Base-by-base conservation (phyloP, 1,284 basidiomycete genomes). In the Moesziomyces antarcticus region DNA sequence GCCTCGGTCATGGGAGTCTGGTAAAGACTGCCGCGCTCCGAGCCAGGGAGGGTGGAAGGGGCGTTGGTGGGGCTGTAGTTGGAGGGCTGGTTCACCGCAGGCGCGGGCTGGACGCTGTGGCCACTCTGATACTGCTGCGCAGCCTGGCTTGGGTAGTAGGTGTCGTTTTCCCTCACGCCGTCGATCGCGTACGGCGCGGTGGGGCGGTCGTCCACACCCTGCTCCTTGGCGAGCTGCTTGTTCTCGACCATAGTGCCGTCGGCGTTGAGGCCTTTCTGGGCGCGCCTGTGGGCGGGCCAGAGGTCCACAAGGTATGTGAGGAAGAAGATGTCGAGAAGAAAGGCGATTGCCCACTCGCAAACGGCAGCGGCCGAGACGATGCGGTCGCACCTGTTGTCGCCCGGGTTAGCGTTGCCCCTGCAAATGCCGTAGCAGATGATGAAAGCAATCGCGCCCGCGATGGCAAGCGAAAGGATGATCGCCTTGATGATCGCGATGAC, bases 401-500 rank as follows among this genome's bases (percentile, higher is more conserved):
- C 63, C 7, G 61, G 59, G n/a, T 63, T 47, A 3, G 72, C 73
- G 11, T 75, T 40, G 0, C 78, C 77, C 1, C 65, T 44, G 53
- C 84, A 85, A 3, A 59, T 63, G 14, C 66, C 79, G 60, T 88
- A 87, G 10, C 83, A 83, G 0, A 76, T 80, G n/a, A 81, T 86
- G 51, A 88, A 88, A 0, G 79, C 77, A 57, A 88, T 85, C 5
- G 87, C 86, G 30, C 81, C 78, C 0, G 67, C 65, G 25, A 88
- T 79, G 5, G 87, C 87, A 1, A 85, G 1, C 7, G 64, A 40
- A 9, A 88, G 84, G 48, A 88, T 79, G 45, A 84, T 40, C 18
- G 86, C 72, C 81, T 88, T 88, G 76, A 85, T 56, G 57, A 87
- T 81, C 8, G 86, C 85, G 71, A 85, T 86, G 37, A 86, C 77